These are phyloP conservation scores for Vaccinium darrowii DNA, from an alignment of 148 eudicot genomes.

Conservation along the genomic window DNA sequence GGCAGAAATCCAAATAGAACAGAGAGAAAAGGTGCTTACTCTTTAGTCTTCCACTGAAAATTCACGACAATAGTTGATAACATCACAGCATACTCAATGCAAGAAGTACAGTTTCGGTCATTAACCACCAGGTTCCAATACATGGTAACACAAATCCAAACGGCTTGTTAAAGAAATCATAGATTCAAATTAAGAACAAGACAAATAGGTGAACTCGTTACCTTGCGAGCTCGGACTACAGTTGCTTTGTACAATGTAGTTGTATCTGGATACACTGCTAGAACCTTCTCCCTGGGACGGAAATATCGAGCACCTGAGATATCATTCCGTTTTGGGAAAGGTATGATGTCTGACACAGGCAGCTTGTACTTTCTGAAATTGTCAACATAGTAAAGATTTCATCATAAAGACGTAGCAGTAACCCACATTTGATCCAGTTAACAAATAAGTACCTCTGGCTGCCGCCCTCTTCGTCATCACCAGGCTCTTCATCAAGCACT, in stretches of 20 bases:
- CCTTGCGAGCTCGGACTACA: conserved; percentile 77
- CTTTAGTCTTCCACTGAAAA: conserved; percentile 80
- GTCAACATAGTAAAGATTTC: conserved; percentile 4
- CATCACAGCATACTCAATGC: conserved; percentile 20
- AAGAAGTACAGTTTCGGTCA: conserved; percentile 19
- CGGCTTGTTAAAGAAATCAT: background rate
- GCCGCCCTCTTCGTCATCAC: conserved; percentile 88
- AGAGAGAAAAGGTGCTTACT: conserved; percentile 57
- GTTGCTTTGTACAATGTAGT: conserved; percentile 96
- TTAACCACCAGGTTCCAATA: background rate
- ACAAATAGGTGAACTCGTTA: conserved; percentile 20
- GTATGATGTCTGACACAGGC: conserved; percentile 77
- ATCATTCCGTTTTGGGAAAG: conserved; percentile 82
- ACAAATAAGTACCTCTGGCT: conserved; percentile 66
- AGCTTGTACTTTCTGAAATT: conserved; percentile 76
- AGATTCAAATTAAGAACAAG: background rate
- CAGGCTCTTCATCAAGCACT: conserved; percentile 92
- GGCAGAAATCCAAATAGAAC: background rate
- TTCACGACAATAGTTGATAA: conserved; percentile 18
- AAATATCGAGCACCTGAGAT: conserved; percentile 65
- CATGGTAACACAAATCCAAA: background rate
- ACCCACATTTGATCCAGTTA: background rate
- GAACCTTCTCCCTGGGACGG: conserved; percentile 73
- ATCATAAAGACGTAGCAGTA: background rate
- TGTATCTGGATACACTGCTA: conserved; percentile 92